Percentiles rank a stretch among this genome's conserved stretches.
phyloP scores from a whole-genome alignment of 2,329 filamentous ascomycete species.

The Capronia epimyces region DNA sequence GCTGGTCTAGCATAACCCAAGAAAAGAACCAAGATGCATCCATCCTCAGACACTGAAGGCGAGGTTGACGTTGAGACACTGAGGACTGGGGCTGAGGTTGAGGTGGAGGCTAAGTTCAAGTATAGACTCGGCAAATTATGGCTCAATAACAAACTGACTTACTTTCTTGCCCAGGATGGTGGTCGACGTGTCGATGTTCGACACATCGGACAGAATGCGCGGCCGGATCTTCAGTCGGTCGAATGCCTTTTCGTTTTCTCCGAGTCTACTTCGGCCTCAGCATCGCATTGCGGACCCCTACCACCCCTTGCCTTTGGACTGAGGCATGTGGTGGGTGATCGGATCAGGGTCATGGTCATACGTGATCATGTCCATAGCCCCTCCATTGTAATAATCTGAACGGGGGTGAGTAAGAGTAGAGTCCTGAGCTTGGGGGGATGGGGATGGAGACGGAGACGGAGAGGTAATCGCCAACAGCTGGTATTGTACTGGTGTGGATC shows the following conservation, averaged over 20 bases:
- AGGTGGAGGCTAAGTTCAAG: too few relatives aligned
- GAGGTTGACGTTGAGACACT: too few relatives aligned
- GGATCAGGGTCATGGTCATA: too few relatives aligned
- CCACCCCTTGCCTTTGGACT: too few relatives aligned
- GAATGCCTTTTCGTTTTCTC: slow-evolving; percentile 51
- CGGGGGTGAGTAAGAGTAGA: not conserved
- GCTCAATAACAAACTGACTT: too few relatives aligned
- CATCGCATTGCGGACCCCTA: too few relatives aligned
- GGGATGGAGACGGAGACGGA: too few relatives aligned
- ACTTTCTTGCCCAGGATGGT: slow-evolving; percentile 40
- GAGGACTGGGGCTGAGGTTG: too few relatives aligned
- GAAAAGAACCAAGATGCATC: not conserved
- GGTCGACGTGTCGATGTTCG: slow-evolving; percentile 36
- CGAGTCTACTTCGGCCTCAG: slow-evolving; percentile 32
- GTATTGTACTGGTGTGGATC: too few relatives aligned
- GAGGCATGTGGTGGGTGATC: too few relatives aligned
- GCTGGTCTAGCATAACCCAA: not conserved
- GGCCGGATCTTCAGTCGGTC: slow-evolving; percentile 44
- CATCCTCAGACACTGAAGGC: slow-evolving; percentile 6
- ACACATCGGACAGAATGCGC: slow-evolving; percentile 36
- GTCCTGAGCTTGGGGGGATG: not conserved
- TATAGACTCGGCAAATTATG: too few relatives aligned
- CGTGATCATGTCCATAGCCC: slow-evolving; percentile 52
- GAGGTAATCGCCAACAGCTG: too few relatives aligned
- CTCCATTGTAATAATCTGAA: slow-evolving; percentile 54